Conservation (phyloP, 176 grass and related monocot genomes). For the Cocos nucifera region DNA sequence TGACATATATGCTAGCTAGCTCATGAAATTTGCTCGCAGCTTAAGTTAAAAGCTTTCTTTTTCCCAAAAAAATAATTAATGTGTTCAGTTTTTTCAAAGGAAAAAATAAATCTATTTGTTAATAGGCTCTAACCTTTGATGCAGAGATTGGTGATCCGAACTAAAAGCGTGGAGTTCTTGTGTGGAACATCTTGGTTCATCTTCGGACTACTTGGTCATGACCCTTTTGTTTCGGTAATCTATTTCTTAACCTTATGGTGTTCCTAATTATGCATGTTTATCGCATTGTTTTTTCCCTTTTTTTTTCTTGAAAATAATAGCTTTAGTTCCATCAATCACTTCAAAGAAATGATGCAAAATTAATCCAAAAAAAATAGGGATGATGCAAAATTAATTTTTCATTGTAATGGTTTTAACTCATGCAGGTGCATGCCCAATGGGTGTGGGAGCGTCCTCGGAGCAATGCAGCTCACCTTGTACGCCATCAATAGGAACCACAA, state of each 20-base stretch:
- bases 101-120: too few species aligned
- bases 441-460: slow-evolving; percentile 64
- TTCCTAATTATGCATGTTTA: background rate
- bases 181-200: slow-evolving; percentile 98
- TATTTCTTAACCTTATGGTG: background rate
- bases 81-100: too few species aligned
- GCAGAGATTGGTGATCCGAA: slow-evolving; percentile 97
- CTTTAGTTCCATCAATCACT: background rate
- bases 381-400: too few species aligned
- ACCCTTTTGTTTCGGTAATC: slow-evolving; percentile 75
- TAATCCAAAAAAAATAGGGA: too few species aligned
- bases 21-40: too few species aligned
- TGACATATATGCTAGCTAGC: too few species aligned
- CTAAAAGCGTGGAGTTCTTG: slow-evolving; percentile 97
- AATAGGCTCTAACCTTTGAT: background rate
- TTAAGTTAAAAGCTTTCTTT: too few species aligned
- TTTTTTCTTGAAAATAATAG: slow-evolving; percentile 4
- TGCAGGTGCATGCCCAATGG: slow-evolving; percentile 91
- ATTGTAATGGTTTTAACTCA: background rate
- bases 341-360: too few species aligned
- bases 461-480: slow-evolving; percentile 73
- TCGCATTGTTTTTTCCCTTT: background rate
- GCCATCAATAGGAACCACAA: slow-evolving; percentile 77
- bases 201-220: slow-evolving; percentile 74
- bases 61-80: too few species aligned